Evolutionary conservation across 805 yeast genomes (phyloP), one percentile per base, ranked within the genome.

Genomic region (Yarrowia sp.): DNA sequence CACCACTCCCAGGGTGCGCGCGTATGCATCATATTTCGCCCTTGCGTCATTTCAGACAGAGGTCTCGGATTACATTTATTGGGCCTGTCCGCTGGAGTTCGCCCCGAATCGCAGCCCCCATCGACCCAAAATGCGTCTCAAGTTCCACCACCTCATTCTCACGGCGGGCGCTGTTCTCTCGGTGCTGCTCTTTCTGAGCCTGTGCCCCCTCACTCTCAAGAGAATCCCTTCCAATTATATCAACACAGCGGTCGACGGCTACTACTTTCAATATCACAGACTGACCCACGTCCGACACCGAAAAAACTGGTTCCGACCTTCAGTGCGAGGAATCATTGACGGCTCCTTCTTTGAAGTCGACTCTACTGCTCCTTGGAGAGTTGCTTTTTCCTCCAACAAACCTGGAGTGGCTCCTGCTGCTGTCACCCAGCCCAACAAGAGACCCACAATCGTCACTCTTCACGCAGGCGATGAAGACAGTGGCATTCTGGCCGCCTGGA

Each of bases 201-300:
- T 58, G 17, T 46, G 66, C 12, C 55, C 66, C 7, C 66, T 46
- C 30, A 61, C 66, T 1, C 66, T 61, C 66, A 19, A 44, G 38
- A 33, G 46, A 19, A 46, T 61, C 42, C 66, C 53, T 6, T 61
- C 66, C 5, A 47, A 61, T 20, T 61, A 61, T 55, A 61, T 61
- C 55, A 44, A 61, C 66, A 61, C 66, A 17, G 42, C 66, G 10
- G 43, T 61, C 39, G 66, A 47, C 46, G 66, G 66, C 42, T 61
- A 61, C 55, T 61, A 61, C 66, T 61, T 61, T 12, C 53, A 47
- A 15, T 61, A 61, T 14, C 66, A 61, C 46, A 34, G 66, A 19
- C 38, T 61, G 38, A 58, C 64, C 9, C 64, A 58, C 14, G 40
- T 58, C 20, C 39, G 50, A 40, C 64, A 58, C 40, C 30, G 64